Evolutionary conservation across 1,139 yeast genomes (phyloP).

Genomic region (Scheffersomyces titani): DNA sequence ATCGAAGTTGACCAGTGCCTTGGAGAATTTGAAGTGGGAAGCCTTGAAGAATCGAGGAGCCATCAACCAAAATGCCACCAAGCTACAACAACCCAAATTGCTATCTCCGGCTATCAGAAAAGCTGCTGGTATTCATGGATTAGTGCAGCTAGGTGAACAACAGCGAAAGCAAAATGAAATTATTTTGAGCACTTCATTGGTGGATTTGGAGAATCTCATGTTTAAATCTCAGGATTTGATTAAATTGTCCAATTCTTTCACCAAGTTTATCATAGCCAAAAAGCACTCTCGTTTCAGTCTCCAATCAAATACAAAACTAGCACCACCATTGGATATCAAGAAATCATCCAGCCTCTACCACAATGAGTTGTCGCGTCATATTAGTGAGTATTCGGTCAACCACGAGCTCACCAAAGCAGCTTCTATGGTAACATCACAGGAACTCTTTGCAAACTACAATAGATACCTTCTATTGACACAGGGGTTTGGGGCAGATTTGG

Average conservation of each 20-base stretch:
- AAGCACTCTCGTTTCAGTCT: not conserved
- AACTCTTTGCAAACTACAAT: slow-evolving; percentile 45
- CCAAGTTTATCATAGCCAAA: slow-evolving; percentile 26
- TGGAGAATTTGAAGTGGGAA: slow-evolving; percentile 53
- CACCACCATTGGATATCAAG: slow-evolving; percentile 34
- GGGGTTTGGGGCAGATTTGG: slow-evolving; percentile 44
- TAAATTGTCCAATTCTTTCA: slow-evolving; percentile 52
- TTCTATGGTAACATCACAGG: slow-evolving; percentile 45
- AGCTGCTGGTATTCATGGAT: slow-evolving; percentile 64
- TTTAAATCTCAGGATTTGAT: slow-evolving; percentile 75
- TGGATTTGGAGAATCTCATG: slow-evolving; percentile 77
- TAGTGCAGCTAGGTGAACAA: slow-evolving; percentile 61
- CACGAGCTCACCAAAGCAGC: slow-evolving; percentile 30
- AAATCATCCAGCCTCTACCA: slow-evolving; percentile 33
- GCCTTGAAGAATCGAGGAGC: slow-evolving; percentile 35
- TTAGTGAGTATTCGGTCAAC: slow-evolving; percentile 50
- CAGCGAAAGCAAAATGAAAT: slow-evolving; percentile 62
- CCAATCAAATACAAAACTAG: slow-evolving; percentile 1
- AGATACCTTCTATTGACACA: slow-evolving; percentile 36
- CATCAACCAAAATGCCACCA: slow-evolving; percentile 40
- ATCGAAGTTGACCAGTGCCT: slow-evolving; percentile 37
- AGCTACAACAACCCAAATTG: slow-evolving; percentile 19
- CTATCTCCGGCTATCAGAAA: slow-evolving; percentile 4
- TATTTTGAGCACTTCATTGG: slow-evolving; percentile 67
- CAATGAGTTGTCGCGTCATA: slow-evolving; percentile 46